Evolutionary conservation across 2,329 filamentous ascomycete species (phyloP), one percentile per base, ranked within the genome.

Genomic region (Anisogramma anomala): DNA sequence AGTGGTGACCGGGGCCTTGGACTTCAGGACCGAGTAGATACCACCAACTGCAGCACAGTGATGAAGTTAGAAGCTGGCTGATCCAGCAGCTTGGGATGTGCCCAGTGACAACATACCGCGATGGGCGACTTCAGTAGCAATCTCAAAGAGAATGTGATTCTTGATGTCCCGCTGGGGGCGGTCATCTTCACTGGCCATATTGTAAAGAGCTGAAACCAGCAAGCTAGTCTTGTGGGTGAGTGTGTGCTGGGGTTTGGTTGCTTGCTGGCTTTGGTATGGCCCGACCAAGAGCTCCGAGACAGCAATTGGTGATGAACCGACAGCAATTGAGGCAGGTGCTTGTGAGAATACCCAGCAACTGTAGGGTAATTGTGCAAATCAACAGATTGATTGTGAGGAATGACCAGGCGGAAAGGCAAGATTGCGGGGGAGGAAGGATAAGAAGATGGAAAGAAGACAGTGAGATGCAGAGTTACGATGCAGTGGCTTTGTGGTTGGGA

Each of bases 1-100:
- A 1, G 89, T 95, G 32, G 91, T 96, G 48, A 96, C 91, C 37
- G 91, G 89, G 27, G 91, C 89, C 65, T 98, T 98, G 48, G 91
- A 98, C 66, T 98, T 98, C 65, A 98, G 80, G 51, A 98, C 91
- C 13, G 89, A 96, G 71, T 98, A 98, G 66, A 98, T 98, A 55
- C 91, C 91, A 58, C 91, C 91, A 48, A 98, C 91, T 93, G 43
- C 13, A 42, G 34, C 25, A 28, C 43, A 46, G 17, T 14, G 5
- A 13, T 31, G 14, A 30, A 11, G 49, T 56, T 42, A 61, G 53
- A 45, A 23, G 39, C 33, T 39, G 28, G 34, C 17, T 27, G 35
- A 20, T 20, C 11, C 23, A 15, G 22, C 10, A 3, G 25, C 3
- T 6, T 3, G 3, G 17, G 11, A 18, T 14, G 27, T 14, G 27